Percentiles rank a stretch among this genome's conserved stretches.
Evolutionary conservation across 176 grass and related monocot genomes (phyloP).

Genomic region (Coix lacrymajobi): DNA sequence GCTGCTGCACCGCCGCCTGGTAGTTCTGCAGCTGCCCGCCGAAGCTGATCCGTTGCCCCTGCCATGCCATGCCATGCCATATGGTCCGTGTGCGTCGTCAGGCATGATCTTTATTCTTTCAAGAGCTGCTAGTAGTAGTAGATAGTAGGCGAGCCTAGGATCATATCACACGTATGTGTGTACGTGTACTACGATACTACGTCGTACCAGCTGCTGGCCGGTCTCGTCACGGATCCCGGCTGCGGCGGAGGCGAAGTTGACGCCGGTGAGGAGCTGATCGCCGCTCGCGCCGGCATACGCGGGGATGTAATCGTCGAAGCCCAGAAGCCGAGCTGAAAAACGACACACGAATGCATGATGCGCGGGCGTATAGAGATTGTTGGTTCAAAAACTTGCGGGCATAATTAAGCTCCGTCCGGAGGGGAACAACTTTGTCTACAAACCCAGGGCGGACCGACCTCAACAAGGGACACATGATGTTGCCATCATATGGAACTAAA

Average conservation of each 20-base stretch:
- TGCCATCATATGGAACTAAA: not conserved
- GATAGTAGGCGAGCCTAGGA: not conserved
- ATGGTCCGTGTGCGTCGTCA: not conserved
- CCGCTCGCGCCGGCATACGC: slow-evolving; percentile 50
- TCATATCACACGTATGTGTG: no score
- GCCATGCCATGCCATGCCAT: no score
- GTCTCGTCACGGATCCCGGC: slow-evolving; percentile 91
- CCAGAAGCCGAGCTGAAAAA: slow-evolving; percentile 62
- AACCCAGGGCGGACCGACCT: not conserved
- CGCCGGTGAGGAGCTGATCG: slow-evolving; percentile 61
- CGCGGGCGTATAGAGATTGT: no score
- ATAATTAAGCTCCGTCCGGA: not conserved
- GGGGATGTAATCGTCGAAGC: slow-evolving; percentile 70
- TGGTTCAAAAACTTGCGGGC: no score
- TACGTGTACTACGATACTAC: no score
- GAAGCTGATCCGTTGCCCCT: slow-evolving; percentile 68
- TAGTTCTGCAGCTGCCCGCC: slow-evolving; percentile 73
- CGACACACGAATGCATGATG: no score
- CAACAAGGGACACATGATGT: not conserved
- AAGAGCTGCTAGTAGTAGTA: no score
- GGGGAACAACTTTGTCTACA: not conserved
- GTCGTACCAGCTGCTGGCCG: slow-evolving; percentile 67
- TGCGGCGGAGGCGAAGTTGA: slow-evolving; percentile 87
- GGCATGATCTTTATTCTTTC: no score
- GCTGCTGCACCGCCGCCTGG: slow-evolving; percentile 59